phyloP scores from a whole-genome alignment of 2,329 filamentous ascomycete species.

The Talaromyces albobiverticillius region DNA sequence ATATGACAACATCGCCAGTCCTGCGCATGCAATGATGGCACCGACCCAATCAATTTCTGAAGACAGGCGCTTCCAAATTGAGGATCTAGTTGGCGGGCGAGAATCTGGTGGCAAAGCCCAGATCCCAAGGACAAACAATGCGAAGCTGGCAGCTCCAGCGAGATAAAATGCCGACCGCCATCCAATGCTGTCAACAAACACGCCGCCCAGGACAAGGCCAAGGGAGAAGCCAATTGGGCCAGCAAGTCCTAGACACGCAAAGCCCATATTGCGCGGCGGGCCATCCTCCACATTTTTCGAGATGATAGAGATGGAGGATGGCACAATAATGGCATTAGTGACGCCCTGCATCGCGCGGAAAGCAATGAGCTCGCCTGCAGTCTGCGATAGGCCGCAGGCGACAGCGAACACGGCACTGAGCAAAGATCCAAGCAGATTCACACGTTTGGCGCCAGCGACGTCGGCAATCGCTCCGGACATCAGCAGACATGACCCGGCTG shows the following conservation, averaged over 20 bases:
- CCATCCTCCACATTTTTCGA: slow-evolving; percentile 45
- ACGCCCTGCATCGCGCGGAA: slow-evolving; percentile 47
- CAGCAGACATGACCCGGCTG: slow-evolving; percentile 36
- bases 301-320: slow-evolving; percentile 47
- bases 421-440: slow-evolving; percentile 46
- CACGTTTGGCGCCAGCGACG: slow-evolving; percentile 43
- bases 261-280: slow-evolving; percentile 47
- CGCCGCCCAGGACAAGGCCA: slow-evolving; percentile 49
- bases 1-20: slow-evolving; percentile 49
- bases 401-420: slow-evolving; percentile 40
- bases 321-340: slow-evolving; percentile 44
- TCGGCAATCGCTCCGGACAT: slow-evolving; percentile 49
- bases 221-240: slow-evolving; percentile 51
- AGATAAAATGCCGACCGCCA: slow-evolving; percentile 46
- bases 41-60: slow-evolving; percentile 51
- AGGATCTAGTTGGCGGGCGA: not conserved
- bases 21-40: slow-evolving; percentile 39
- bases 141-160: slow-evolving; percentile 10
- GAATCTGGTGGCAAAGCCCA: not conserved
- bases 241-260: slow-evolving; percentile 47
- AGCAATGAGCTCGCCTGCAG: slow-evolving; percentile 39
- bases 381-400: slow-evolving; percentile 36
- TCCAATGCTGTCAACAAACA: slow-evolving; percentile 44
- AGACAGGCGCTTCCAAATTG: not conserved
- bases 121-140: not conserved